These are phyloP conservation scores for Globisporangium nodosum DNA, from an alignment of 352 stramenopile species.

Conservation along the genomic window DNA sequence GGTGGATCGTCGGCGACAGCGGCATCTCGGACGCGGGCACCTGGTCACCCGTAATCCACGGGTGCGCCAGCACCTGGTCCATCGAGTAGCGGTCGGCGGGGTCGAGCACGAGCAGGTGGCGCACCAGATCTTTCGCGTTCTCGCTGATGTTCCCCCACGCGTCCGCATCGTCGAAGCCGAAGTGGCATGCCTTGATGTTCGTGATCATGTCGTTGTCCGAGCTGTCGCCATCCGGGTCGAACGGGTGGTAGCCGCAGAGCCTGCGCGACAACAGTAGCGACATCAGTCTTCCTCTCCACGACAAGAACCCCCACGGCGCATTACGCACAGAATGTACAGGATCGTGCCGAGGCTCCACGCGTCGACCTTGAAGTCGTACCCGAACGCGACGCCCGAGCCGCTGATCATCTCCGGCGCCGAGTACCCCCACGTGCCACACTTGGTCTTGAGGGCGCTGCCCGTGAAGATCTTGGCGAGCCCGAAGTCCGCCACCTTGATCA, in stretches of 20 bases:
- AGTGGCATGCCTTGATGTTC: slow-evolving; percentile 69
- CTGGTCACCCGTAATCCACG: slow-evolving; percentile 44
- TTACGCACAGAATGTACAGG: slow-evolving; percentile 72
- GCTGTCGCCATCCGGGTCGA: slow-evolving; percentile 65
- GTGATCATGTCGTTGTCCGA: slow-evolving; percentile 84
- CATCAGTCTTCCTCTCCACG: neutral
- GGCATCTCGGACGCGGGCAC: slow-evolving; percentile 24
- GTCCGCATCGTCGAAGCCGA: slow-evolving; percentile 69
- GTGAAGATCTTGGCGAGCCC: slow-evolving; percentile 79
- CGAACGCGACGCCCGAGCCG: slow-evolving; percentile 55
- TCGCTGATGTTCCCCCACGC: slow-evolving; percentile 61
- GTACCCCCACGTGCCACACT: slow-evolving; percentile 78
- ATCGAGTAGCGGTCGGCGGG: slow-evolving; percentile 61
- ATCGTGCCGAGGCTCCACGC: slow-evolving; percentile 86
- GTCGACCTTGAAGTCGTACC: slow-evolving; percentile 83
- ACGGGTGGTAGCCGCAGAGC: slow-evolving; percentile 79
- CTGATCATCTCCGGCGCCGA: slow-evolving; percentile 85
- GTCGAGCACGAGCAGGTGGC: slow-evolving; percentile 72
- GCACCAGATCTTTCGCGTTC: slow-evolving; percentile 65
- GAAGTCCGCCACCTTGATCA: slow-evolving; percentile 82
- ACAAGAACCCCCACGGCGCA: neutral
- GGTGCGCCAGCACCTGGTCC: slow-evolving; percentile 59
- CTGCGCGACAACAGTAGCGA: slow-evolving; percentile 10
- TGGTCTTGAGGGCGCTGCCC: slow-evolving; percentile 67
- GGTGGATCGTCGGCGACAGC: slow-evolving; percentile 65